A percentile compares a stretch with the other conserved stretches of the same genome.
These are phyloP conservation scores for Tirmania nivea DNA, from an alignment of 495 filamentous ascomycete species.

Conservation along the genomic window DNA sequence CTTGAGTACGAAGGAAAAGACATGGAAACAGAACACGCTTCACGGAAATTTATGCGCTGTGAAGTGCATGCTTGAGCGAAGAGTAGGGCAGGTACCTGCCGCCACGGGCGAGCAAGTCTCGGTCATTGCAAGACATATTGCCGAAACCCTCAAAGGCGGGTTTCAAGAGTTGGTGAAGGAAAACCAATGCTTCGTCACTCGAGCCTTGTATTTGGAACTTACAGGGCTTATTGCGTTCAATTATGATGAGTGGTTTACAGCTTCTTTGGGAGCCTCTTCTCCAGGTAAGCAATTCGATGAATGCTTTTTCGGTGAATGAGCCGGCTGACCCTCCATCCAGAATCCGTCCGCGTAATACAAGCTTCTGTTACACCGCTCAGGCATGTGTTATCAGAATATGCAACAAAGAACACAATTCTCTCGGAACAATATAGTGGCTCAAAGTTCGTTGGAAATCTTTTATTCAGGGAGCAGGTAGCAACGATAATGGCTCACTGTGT, in stretches of 20 bases:
- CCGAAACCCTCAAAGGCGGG: background rate
- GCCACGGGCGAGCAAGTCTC: background rate
- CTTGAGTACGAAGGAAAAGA: conserved; percentile 21
- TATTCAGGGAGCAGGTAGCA: background rate
- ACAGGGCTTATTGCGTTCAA: background rate
- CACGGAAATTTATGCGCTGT: conserved; percentile 46
- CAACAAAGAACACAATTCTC: background rate
- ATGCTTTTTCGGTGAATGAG: background rate
- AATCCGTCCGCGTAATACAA: background rate
- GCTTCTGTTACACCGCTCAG: background rate
- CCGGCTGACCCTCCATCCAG: background rate
- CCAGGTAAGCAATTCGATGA: background rate
- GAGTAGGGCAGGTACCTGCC: conserved; percentile 18
- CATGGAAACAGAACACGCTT: conserved; percentile 32
- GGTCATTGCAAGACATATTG: conserved; percentile 2
- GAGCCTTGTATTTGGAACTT: conserved; percentile 17
- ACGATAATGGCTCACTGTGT: background rate
- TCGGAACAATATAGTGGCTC: background rate
- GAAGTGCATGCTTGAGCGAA: conserved; percentile 30
- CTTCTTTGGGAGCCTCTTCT: background rate
- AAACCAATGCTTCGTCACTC: conserved; percentile 18
- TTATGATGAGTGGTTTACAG: background rate
- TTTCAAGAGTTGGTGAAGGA: conserved; percentile 5
- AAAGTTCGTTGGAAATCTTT: background rate
- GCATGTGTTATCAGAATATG: background rate